Conservation (phyloP, 1,284 basidiomycete genomes). For the Meira miltonrushii region DNA sequence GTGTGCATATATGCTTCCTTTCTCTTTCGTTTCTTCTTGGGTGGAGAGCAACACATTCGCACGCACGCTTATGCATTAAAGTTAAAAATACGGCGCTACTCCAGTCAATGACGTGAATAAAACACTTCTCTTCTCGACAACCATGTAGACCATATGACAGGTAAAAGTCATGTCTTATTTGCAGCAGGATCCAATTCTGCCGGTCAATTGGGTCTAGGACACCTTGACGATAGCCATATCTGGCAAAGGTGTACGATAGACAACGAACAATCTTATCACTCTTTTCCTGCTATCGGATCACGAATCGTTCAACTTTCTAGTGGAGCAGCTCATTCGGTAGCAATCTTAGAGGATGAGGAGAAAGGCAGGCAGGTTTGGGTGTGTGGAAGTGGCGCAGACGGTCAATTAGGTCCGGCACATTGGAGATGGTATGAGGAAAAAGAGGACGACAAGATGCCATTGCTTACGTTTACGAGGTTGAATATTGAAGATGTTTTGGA, state of each 20-base stretch:
- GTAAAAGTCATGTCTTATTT: neutral
- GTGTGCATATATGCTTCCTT: too few relatives aligned
- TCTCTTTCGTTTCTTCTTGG: too few relatives aligned
- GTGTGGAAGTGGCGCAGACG: neutral
- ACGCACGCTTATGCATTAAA: too few relatives aligned
- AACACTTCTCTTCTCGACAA: too few relatives aligned
- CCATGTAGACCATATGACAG: too few relatives aligned
- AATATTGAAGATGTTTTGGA: neutral
- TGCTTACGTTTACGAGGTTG: neutral
- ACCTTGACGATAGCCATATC: constrained; percentile 2
- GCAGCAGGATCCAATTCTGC: constrained; percentile 14
- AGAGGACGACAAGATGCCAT: neutral
- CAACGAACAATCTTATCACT: neutral
- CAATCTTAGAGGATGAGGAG: neutral
- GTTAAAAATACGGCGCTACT: too few relatives aligned
- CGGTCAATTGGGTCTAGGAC: constrained; percentile 13
- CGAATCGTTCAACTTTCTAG: neutral
- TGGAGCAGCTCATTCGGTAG: constrained; percentile 1
- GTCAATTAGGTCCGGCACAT: neutral
- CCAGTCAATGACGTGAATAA: too few relatives aligned
- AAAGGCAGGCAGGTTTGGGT: neutral
- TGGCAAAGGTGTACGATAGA: neutral
- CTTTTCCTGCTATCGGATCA: neutral
- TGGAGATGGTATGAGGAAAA: neutral
- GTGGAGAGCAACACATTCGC: too few relatives aligned